Evolutionary conservation across 495 filamentous ascomycete genomes (phyloP).

Genomic region (Clohesyomyces aquaticus): DNA sequence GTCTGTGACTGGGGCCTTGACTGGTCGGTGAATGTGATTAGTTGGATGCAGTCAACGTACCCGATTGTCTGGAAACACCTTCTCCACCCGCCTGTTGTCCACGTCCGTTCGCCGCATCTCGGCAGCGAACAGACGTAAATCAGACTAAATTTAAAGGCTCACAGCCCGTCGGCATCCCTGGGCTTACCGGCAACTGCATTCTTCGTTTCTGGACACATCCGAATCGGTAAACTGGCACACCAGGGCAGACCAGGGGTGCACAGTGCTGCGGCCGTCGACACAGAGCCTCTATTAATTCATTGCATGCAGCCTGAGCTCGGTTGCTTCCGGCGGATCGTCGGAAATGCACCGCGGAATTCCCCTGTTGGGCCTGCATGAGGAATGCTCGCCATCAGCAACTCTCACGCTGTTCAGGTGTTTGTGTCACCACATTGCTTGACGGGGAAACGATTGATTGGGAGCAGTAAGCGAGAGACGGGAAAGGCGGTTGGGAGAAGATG

Average conservation of each 20-base stretch:
- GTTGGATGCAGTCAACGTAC: constrained; percentile 5
- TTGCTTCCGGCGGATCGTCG: constrained; percentile 38
- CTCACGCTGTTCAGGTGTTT: constrained; percentile 23
- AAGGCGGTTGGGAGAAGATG: no score
- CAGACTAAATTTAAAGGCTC: no score
- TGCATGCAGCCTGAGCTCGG: constrained; percentile 37
- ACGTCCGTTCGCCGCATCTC: background rate
- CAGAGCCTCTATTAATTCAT: constrained; percentile 1
- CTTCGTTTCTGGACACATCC: background rate
- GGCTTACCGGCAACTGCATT: background rate
- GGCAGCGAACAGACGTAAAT: background rate
- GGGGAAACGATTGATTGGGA: constrained; percentile 1
- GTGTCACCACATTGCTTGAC: constrained; percentile 16
- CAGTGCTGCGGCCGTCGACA: constrained; percentile 2
- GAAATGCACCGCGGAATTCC: constrained; percentile 9
- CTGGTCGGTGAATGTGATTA: background rate
- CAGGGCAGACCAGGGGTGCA: background rate
- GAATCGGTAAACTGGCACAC: constrained; percentile 4
- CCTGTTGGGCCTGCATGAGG: constrained; percentile 5
- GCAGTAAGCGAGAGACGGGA: background rate
- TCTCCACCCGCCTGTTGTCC: background rate
- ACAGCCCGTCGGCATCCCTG: no score
- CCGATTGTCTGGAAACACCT: constrained; percentile 12
- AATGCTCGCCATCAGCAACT: constrained; percentile 24
- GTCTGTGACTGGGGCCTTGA: background rate